phyloP scores from a whole-genome alignment of 2,329 filamentous ascomycete species.

The Penicillium sp. region DNA sequence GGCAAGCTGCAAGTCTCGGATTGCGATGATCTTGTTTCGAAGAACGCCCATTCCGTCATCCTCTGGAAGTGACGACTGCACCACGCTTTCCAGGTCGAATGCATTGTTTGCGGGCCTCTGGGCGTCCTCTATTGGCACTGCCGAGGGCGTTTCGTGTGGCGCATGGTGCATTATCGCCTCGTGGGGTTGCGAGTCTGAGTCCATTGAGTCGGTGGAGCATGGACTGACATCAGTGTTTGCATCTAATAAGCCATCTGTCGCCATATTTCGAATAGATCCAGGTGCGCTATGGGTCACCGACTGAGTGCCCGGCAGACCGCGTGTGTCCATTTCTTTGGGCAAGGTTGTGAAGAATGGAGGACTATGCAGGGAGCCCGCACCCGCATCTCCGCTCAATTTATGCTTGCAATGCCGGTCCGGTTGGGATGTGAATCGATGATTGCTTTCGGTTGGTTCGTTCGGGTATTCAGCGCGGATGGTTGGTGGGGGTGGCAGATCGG shows the following conservation, averaged over 20 bases:
- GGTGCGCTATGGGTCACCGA: conserved; percentile 6
- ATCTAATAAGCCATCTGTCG: neutral
- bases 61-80: conserved; percentile 57
- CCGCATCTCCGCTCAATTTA: conserved; percentile 21
- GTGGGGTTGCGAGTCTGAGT: neutral
- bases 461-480: conserved; percentile 21
- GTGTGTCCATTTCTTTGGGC: conserved; percentile 27
- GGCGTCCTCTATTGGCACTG: neutral
- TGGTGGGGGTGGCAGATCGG: conserved; percentile 40
- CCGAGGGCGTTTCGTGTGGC: neutral
- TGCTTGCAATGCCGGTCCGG: conserved; percentile 13
- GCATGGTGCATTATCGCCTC: conserved; percentile 1
- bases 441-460: conserved; percentile 18
- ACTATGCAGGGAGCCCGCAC: conserved; percentile 25
- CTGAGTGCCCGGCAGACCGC: conserved; percentile 13
- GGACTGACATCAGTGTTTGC: neutral
- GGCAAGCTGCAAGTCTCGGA: conserved; percentile 63
- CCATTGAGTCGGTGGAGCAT: neutral
- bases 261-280: conserved; percentile 1
- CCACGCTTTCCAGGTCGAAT: conserved; percentile 19
- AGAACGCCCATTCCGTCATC: conserved; percentile 76
- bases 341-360: conserved; percentile 21
- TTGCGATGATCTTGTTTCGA: conserved; percentile 66
- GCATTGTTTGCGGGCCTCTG: neutral
- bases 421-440: conserved; percentile 9